Percentiles rank a stretch among this genome's conserved stretches.
Conservation (phyloP, 805 yeast genomes). For the Wickerhamomyces ciferrii region DNA sequence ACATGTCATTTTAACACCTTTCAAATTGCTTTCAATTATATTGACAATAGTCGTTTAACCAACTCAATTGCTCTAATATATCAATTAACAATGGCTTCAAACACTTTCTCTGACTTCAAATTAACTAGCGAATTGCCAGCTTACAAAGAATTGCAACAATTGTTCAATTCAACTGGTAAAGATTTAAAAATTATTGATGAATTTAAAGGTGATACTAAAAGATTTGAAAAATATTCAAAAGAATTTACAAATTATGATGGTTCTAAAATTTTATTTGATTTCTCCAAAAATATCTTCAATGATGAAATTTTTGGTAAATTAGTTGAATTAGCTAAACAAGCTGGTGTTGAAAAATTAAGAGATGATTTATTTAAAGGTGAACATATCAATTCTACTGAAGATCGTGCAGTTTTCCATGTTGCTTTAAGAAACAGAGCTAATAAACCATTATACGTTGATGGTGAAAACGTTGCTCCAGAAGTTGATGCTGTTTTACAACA, state of each 20-base stretch:
- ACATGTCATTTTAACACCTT: not conserved
- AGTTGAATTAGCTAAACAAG: constrained; percentile 81
- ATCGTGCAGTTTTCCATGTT: constrained; percentile 94
- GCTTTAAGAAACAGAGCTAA: constrained; percentile 92
- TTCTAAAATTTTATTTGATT: constrained; percentile 87
- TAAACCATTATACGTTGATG: constrained; percentile 85
- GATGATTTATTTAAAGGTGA: constrained; percentile 91
- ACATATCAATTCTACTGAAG: constrained; percentile 93
- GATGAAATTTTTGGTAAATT: constrained; percentile 71
- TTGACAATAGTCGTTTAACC: not conserved
- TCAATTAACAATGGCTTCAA: not conserved
- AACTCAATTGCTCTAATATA: not conserved
- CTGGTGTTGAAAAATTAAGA: constrained; percentile 80
- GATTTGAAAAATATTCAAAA: constrained; percentile 73
- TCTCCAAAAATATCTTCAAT: constrained; percentile 88
- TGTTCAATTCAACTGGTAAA: constrained; percentile 69
- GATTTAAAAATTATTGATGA: constrained; percentile 64
- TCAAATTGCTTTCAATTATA: no score
- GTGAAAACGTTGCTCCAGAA: constrained; percentile 83
- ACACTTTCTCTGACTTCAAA: constrained; percentile 19
- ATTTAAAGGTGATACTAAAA: constrained; percentile 65
- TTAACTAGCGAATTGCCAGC: constrained; percentile 73
- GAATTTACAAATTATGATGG: constrained; percentile 83
- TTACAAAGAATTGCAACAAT: constrained; percentile 71
- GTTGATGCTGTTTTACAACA: constrained; percentile 89